phyloP scores from a whole-genome alignment of 345 rosid species.

The Linum tenue region DNA sequence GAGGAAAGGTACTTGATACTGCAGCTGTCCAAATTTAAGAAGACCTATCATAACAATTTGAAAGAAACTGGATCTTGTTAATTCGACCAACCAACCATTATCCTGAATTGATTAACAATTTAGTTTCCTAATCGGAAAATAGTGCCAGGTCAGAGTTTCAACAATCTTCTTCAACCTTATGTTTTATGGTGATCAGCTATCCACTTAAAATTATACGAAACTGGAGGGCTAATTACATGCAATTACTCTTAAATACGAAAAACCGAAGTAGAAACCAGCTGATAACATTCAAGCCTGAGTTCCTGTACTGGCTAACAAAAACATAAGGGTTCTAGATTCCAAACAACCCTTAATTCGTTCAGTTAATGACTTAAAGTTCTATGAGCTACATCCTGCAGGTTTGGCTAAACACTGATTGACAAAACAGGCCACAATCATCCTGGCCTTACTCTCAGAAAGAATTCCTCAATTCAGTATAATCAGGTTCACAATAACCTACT shows the following conservation, averaged over 20 bases:
- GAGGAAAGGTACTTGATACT: constrained; percentile 4
- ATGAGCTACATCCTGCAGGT: too few relatives aligned
- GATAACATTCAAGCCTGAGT: too few relatives aligned
- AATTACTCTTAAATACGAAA: neutral
- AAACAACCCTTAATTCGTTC: too few relatives aligned
- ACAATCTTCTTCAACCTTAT: neutral
- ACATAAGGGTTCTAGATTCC: neutral
- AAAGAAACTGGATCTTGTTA: constrained; percentile 11
- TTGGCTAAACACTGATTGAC: too few relatives aligned
- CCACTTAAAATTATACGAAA: too few relatives aligned
- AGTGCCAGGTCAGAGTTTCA: neutral
- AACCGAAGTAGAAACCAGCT: too few relatives aligned
- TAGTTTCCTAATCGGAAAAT: neutral
- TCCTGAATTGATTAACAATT: constrained; percentile 1
- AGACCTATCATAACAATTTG: constrained; percentile 14
- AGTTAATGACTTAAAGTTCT: too few relatives aligned
- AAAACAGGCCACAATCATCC: too few relatives aligned
- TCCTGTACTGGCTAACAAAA: neutral
- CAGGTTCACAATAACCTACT: too few relatives aligned
- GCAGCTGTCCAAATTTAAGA: constrained; percentile 3
- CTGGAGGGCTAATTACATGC: neutral
- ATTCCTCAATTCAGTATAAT: too few relatives aligned
- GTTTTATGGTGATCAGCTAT: neutral
- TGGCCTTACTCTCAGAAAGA: too few relatives aligned
- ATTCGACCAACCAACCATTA: constrained; percentile 4